These are phyloP conservation scores for Macrophomina pseudophaseolina DNA, from an alignment of 2,329 filamentous ascomycete genomes.

Conservation along the genomic window DNA sequence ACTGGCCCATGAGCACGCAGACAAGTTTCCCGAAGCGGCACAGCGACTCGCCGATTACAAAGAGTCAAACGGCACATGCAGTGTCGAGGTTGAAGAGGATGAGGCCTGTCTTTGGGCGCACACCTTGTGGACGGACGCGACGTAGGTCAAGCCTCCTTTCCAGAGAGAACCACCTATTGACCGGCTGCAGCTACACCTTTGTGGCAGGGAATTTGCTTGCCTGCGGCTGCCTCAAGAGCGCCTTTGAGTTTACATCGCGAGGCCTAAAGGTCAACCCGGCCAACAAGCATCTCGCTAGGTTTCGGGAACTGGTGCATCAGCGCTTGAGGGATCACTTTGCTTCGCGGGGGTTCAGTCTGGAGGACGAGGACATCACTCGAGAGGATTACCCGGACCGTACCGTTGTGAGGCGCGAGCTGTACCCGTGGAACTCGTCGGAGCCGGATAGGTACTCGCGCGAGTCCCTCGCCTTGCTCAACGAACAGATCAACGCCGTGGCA, in stretches of 20 bases:
- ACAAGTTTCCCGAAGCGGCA: background rate
- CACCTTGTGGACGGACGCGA: conserved; percentile 34
- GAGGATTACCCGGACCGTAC: conserved; percentile 71
- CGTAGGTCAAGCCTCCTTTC: conserved; percentile 32
- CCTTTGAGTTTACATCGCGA: conserved; percentile 67
- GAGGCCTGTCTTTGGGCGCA: conserved; percentile 33
- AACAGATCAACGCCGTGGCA: conserved; percentile 69
- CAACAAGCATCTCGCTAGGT: conserved; percentile 62
- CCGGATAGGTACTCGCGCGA: conserved; percentile 61
- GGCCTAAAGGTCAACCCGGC: conserved; percentile 62
- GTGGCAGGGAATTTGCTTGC: conserved; percentile 61
- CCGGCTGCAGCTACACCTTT: conserved; percentile 37
- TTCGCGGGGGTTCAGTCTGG: conserved; percentile 33
- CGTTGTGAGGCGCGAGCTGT: conserved; percentile 68
- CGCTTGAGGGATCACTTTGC: conserved; percentile 35
- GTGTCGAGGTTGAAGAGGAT: conserved; percentile 28
- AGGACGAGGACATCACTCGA: conserved; percentile 54
- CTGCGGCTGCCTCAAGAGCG: conserved; percentile 71
- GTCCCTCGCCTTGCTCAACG: conserved; percentile 71
- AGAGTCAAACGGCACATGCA: background rate
- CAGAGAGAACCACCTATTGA: conserved; percentile 28
- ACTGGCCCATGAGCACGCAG: background rate
- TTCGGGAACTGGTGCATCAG: conserved; percentile 56
- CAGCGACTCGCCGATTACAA: background rate
- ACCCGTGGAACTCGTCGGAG: conserved; percentile 68